A percentile compares a stretch with the other conserved stretches of the same genome.
Conservation (phyloP, 1,139 yeast genomes). For the Suhomyces coccinellae region DNA sequence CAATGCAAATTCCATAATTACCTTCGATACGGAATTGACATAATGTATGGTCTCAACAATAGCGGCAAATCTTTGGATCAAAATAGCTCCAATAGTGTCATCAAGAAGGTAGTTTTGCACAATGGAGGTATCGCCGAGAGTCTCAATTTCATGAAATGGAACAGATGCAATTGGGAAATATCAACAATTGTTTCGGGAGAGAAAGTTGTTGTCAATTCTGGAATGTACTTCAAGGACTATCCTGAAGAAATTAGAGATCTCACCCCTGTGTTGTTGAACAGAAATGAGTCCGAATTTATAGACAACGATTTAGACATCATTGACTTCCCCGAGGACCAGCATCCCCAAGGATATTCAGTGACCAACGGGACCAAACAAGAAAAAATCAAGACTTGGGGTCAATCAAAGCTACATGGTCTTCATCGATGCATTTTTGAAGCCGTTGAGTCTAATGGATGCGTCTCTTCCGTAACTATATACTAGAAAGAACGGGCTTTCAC, state of each 20-base stretch:
- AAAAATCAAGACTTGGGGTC: constrained; percentile 49
- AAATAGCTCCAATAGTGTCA: constrained; percentile 24
- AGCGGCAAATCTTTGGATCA: constrained; percentile 17
- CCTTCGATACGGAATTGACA: constrained; percentile 53
- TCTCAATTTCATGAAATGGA: constrained; percentile 52
- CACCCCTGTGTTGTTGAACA: constrained; percentile 48
- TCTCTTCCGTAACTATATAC: constrained; percentile 33
- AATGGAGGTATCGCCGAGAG: constrained; percentile 51
- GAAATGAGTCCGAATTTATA: constrained; percentile 51
- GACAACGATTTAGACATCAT: constrained; percentile 42
- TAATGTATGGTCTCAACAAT: constrained; percentile 45
- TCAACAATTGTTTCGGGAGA: constrained; percentile 7
- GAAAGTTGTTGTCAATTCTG: constrained; percentile 23
- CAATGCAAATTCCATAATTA: constrained; percentile 55
- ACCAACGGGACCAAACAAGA: not conserved
- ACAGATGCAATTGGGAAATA: constrained; percentile 43
- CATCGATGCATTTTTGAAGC: constrained; percentile 55
- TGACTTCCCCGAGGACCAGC: constrained; percentile 16
- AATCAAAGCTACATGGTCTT: constrained; percentile 49
- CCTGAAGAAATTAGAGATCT: constrained; percentile 23
- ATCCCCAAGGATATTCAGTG: not conserved
- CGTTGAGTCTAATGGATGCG: constrained; percentile 40
- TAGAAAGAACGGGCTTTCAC: not conserved
- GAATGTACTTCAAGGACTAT: constrained; percentile 37
- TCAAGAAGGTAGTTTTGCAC: constrained; percentile 49